Base-by-base conservation (phyloP, 139 green algal species). In the Astrephomene gubernaculifera region DNA sequence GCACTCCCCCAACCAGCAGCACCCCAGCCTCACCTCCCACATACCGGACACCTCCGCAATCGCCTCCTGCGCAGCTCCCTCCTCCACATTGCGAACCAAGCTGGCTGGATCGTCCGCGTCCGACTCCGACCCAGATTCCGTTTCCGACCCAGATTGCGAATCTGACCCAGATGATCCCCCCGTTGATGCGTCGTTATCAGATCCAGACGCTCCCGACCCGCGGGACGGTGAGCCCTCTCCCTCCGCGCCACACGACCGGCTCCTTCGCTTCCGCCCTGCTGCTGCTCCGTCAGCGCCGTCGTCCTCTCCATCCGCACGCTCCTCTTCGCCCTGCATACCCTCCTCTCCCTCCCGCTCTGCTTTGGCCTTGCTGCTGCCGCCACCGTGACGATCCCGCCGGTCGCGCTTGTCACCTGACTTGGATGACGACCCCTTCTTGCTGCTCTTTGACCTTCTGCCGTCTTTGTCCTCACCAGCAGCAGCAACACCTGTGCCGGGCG, bases 1-100 rank as follows among this genome's bases (percentile, higher is more conserved):
- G 14, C 49, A 57, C 60, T 31, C 24, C 25, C 0, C 60, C 60
- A 67, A 22, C 60, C 60, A 35, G n/a, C n/a, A n/a, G 24, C 60
- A 12, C 49, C 49, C 49, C 49, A 57, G 33, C 27, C 73, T 57
- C 38, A 83, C 76, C 60, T 83, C 76, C 76, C 76, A 83, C 76
- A 83, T 83, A 2, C 35, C 29, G 24, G 27, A n/a, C 60, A 83
- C 57, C 41, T 83, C 76, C 39, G 29, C 22, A 38, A 33, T 36
- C 12, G 76, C 76, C 5, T 3, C 33, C 39, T n/a, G 29, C n/a
- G 57, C 76, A 41, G 14, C 41, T 10, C 72, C 60, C 61, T 83
- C 76, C 27, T 29, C 22, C 60, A 83, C 60, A 5, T 73, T 29
- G 60, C 76, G 76, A 24, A n/a, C 5, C 39, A 83, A 3, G 12